Base-by-base conservation (phyloP, 106 monocot species). In the Allium sativum region DNA sequence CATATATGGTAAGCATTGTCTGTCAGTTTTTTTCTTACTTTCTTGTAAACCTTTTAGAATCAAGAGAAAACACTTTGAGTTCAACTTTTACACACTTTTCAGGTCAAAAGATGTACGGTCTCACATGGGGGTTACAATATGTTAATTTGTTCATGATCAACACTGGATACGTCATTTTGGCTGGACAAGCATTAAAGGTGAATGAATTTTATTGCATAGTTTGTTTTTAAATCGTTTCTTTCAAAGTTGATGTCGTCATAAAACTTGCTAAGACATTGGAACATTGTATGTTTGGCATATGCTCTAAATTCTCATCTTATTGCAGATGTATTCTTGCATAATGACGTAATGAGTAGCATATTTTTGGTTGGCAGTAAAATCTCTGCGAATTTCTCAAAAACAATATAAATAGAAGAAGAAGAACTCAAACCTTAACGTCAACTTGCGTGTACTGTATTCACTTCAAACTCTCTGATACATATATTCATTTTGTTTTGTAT, bases 101-200 rank as follows among this genome's bases (percentile, higher is more conserved):
- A 89, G 89, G 94, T 8, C 81, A 67, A 56, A 89, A 84, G 71
- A 81, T 86, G 68, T 94, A 94, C 67, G 57, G 67, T 52, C 78
- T 94, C 48, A 94, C 94, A 65, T 94, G 94, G 94, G 58, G 71
- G 1, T 60, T 94, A 65, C 94, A 94, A 61, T 94, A 89, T 72
- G 74, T 94, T 22, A 94, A 94, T 73, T 68, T 94, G 8, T 86
- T 89, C 69, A 89, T 94, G 89, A 84, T 89, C 58, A 94, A 94
- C 71, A 86, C 86, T 51, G 94, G 94, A 59, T 94, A 64, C 65
- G 84, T 90, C 31, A 94, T 94, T 56, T 74, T 94, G 59, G 93
- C 85, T 70, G 93, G 93, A 3, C 89, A 86, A 56, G 94, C 94
- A 68, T 70, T 94, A 48, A 94, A 94, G 89, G 89, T 89, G 62